Evolutionary conservation across 306 rosid genomes (phyloP).

Genomic region (Amphicarpaea edgeworthii): DNA sequence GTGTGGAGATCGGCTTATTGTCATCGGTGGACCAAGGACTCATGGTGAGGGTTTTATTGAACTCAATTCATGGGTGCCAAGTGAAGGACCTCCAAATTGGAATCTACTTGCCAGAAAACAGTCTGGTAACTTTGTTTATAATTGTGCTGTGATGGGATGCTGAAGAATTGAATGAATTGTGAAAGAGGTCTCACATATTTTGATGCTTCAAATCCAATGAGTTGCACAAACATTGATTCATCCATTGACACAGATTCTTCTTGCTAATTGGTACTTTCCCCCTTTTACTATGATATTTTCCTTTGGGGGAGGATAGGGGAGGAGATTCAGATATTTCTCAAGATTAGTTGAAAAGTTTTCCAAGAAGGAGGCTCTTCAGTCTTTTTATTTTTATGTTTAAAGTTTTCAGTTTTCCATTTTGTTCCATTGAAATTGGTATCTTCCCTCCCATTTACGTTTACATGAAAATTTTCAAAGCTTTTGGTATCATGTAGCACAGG

Average conservation of each 20-base stretch:
- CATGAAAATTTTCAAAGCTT: slow-evolving; percentile 59
- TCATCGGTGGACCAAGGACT: slow-evolving; percentile 80
- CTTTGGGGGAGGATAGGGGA: slow-evolving; percentile 58
- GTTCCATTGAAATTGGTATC: slow-evolving; percentile 58
- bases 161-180: slow-evolving; percentile 50
- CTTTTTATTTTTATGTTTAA: slow-evolving; percentile 42
- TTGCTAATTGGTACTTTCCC: slow-evolving; percentile 74
- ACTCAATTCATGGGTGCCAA: slow-evolving; percentile 85
- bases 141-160: slow-evolving; percentile 98
- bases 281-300: slow-evolving; percentile 47
- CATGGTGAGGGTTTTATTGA: slow-evolving; percentile 77
- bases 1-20: slow-evolving; percentile 82
- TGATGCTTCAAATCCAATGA: slow-evolving; percentile 48
- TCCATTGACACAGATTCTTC: slow-evolving; percentile 57
- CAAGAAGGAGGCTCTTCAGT: slow-evolving; percentile 54
- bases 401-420: slow-evolving; percentile 53
- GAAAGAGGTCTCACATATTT: slow-evolving; percentile 34
- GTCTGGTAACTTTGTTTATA: slow-evolving; percentile 80
- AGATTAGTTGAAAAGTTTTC: slow-evolving; percentile 62
- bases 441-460: slow-evolving; percentile 63
- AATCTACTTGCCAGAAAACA: slow-evolving; percentile 72
- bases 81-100: slow-evolving; percentile 93
- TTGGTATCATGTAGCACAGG: slow-evolving; percentile 70
- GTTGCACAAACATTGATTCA: slow-evolving; percentile 59
- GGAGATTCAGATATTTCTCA: slow-evolving; percentile 58